These are phyloP conservation scores for Monosporascus sp. DNA, from an alignment of 2,329 filamentous ascomycete genomes.

Conservation along the genomic window DNA sequence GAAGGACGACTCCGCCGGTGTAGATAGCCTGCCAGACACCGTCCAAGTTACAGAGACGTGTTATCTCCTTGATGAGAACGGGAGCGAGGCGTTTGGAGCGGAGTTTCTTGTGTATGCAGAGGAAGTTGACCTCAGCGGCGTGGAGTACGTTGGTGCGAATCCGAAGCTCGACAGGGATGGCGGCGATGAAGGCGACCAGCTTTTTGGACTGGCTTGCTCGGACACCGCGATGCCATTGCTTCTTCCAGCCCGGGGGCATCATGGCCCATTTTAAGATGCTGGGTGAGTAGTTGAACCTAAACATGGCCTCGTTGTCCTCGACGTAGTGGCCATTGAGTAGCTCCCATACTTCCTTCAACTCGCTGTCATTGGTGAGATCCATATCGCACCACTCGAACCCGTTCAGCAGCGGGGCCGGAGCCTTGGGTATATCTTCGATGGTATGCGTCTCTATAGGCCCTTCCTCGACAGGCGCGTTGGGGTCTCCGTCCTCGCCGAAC, in stretches of 20 bases:
- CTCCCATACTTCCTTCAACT: constrained; percentile 87
- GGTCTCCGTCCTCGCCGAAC: constrained; percentile 58
- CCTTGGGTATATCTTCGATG: constrained; percentile 71
- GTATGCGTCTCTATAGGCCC: constrained; percentile 80
- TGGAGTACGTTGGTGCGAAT: constrained; percentile 71
- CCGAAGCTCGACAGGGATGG: constrained; percentile 77
- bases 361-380: constrained; percentile 71
- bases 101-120: constrained; percentile 97
- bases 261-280: constrained; percentile 91
- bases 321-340: constrained; percentile 92
- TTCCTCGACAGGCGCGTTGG: constrained; percentile 56
- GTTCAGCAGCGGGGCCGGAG: constrained; percentile 67
- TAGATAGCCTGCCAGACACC: constrained; percentile 94
- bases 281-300: constrained; percentile 92
- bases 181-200: constrained; percentile 92
- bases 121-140: constrained; percentile 93
- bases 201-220: constrained; percentile 77
- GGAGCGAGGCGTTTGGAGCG: constrained; percentile 88
- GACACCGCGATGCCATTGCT: constrained; percentile 92
- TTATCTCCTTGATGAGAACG: constrained; percentile 96
- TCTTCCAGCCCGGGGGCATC: constrained; percentile 89
- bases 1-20: constrained; percentile 85
- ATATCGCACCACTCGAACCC: constrained; percentile 95
- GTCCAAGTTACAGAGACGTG: constrained; percentile 79
- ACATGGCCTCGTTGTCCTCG: constrained; percentile 94